phyloP scores from a whole-genome alignment of 2,329 filamentous ascomycete species.

The Metarhizium anisopliae region DNA sequence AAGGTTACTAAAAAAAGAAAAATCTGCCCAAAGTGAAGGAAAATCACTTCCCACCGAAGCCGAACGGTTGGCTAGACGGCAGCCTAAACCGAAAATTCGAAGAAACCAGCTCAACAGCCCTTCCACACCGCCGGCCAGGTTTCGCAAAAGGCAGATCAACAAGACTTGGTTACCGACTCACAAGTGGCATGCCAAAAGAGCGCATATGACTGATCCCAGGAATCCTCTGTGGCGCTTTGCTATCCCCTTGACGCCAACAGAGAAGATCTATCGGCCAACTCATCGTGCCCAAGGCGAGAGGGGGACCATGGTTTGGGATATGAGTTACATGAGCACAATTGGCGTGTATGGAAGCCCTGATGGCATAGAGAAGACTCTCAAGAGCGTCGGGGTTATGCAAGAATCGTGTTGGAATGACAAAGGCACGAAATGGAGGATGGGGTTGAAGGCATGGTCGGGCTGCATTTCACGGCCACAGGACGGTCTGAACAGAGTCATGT shows the following conservation, averaged over 20 bases:
- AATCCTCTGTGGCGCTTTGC: constrained; percentile 86
- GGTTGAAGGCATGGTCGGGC: constrained; percentile 40
- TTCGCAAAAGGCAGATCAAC: constrained; percentile 72
- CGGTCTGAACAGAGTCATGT: constrained; percentile 48
- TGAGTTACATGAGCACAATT: constrained; percentile 87
- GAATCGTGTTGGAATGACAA: constrained; percentile 53
- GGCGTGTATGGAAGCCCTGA: constrained; percentile 58
- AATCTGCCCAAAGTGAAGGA: constrained; percentile 12
- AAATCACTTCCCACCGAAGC: constrained; percentile 6
- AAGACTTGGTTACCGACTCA: constrained; percentile 97
- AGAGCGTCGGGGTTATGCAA: constrained; percentile 52
- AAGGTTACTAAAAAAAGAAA: constrained; percentile 25
- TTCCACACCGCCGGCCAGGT: constrained; percentile 51
- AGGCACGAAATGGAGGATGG: constrained; percentile 61
- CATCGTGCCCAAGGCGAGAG: constrained; percentile 69
- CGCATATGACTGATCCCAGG: constrained; percentile 73
- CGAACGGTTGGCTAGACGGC: constrained; percentile 13
- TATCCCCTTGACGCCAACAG: constrained; percentile 73
- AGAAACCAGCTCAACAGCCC: constrained; percentile 59
- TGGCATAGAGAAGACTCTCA: constrained; percentile 59
- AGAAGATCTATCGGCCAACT: constrained; percentile 82
- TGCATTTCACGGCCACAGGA: constrained; percentile 45
- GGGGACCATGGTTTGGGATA: constrained; percentile 83
- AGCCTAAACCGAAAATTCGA: constrained; percentile 56
- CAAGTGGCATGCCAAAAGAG: constrained; percentile 85